Base-by-base conservation (phyloP, 805 yeast species). In the Metschnikowia matae region DNA sequence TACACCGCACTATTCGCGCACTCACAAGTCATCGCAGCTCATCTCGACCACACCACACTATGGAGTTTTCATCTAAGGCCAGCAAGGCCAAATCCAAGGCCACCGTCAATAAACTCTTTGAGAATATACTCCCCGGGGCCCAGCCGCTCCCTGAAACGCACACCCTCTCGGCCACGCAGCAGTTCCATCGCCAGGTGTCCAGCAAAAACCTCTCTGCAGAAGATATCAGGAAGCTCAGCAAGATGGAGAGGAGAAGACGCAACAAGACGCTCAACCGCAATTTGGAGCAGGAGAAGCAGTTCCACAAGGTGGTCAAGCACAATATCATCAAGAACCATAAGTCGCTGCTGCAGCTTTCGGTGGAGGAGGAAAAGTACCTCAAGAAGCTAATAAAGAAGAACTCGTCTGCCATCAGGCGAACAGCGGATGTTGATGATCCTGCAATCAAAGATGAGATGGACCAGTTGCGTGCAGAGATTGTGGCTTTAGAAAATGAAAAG, bases 321-420 rank as follows among this genome's bases (percentile, higher is more conserved):
- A 69, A 68, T 48, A 59, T 72, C 45, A 73, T 74, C 53, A 73
- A 71, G 46, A 51, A 60, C 37, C 73, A 68, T 47, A 57, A 59
- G 45, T 49, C 46, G 38, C 52, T 51, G n/a, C 56, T 53, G 13
- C 50, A 55, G 5, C 63, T 64, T 47, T 54, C 67, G 2, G 62
- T 54, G 10, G 73, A 69, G 51, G 76, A 73, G 55, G 48, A 57
- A 39, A 73, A 73, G 52, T 74, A 70, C 55, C 61, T 73, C 54
- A 60, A 61, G 37, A 73, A 71, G 52, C 67, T 74, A 48, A 65
- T 67, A 7, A 68, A 60, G 49, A 70, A 65, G 59, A 74, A 74
- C 54, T 62, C 70, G 36, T 64, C 63, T 40, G 62, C 65, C 15
- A 54, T 71, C 34, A 61, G 62, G 34, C 60, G 62, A 41, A 55